Evolutionary conservation across 768 basidiomycete genomes (phyloP).

Genomic region (Suillus ampliporus): DNA sequence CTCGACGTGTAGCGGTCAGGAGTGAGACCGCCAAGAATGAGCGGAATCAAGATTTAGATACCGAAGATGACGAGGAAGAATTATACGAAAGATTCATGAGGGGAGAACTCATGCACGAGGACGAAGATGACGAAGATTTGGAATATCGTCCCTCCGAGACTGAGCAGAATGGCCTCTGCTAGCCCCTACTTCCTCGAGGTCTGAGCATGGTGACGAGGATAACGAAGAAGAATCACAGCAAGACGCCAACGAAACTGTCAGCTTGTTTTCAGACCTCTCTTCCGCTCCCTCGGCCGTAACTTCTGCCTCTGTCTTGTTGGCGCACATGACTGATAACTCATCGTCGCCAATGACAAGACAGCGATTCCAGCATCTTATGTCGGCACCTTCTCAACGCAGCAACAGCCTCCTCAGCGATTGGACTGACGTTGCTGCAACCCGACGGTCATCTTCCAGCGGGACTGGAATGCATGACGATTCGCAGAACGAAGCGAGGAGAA

Average conservation of each 20-base stretch:
- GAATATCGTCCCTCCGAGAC: constrained; percentile 19
- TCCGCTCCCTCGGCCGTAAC: constrained; percentile 36
- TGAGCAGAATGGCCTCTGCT: constrained; percentile 21
- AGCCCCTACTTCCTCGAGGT: constrained; percentile 31
- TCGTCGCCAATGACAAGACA: constrained; percentile 55
- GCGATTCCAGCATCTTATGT: constrained; percentile 47
- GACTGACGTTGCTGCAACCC: constrained; percentile 37
- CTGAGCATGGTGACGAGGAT: constrained; percentile 40
- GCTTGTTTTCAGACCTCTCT: constrained; percentile 62
- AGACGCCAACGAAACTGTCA: constrained; percentile 46
- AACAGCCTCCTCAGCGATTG: constrained; percentile 29
- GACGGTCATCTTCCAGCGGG: constrained; percentile 22
- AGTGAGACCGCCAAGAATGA: constrained; percentile 11
- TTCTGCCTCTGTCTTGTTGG: constrained; percentile 54
- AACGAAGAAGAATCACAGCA: constrained; percentile 31
- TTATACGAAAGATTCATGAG: constrained; percentile 63
- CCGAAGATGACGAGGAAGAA: constrained; percentile 39
- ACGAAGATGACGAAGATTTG: constrained; percentile 50
- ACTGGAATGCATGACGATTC: constrained; percentile 27
- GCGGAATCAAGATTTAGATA: constrained; percentile 9
- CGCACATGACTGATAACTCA: constrained; percentile 54
- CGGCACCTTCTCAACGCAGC: constrained; percentile 21
- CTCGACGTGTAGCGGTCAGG: background rate
- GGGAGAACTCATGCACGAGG: constrained; percentile 55
- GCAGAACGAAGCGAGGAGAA: constrained; percentile 34